These are phyloP conservation scores for Coemansia sp. DNA, from an alignment of 192 early-diverging fungal genomes.

Conservation along the genomic window DNA sequence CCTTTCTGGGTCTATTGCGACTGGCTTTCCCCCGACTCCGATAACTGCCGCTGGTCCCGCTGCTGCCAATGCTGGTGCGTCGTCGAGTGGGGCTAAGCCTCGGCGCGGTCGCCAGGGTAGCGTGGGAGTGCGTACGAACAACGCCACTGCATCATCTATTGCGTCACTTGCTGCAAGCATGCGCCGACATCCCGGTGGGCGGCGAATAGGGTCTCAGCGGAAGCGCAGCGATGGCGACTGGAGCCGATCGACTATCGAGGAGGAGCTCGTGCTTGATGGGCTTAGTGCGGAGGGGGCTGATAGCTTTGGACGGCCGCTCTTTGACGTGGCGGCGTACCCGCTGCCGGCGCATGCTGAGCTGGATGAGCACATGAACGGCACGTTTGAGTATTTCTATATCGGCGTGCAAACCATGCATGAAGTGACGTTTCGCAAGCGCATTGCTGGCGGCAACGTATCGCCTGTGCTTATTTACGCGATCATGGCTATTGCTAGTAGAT, in stretches of 20 bases:
- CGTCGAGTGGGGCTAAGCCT: constrained; percentile 2
- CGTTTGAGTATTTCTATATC: constrained; percentile 55
- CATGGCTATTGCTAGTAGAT: constrained; percentile 52
- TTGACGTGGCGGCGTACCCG: constrained; percentile 32
- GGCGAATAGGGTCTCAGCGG: background rate
- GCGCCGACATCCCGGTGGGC: background rate
- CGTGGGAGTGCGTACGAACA: background rate
- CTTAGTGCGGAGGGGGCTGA: constrained; percentile 40
- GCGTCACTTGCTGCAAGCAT: background rate
- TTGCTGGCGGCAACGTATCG: constrained; percentile 28
- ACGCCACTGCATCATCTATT: background rate
- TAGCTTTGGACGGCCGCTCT: constrained; percentile 43
- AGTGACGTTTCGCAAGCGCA: constrained; percentile 38
- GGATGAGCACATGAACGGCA: constrained; percentile 48
- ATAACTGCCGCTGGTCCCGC: constrained; percentile 4
- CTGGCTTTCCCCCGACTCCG: background rate
- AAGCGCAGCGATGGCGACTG: constrained; percentile 22
- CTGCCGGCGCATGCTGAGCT: constrained; percentile 30
- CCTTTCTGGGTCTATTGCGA: background rate
- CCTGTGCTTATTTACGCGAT: constrained; percentile 51
- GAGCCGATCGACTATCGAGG: constrained; percentile 27
- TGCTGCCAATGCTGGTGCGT: background rate
- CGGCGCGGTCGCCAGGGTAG: background rate
- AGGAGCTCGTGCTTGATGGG: constrained; percentile 41
- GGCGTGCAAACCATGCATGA: constrained; percentile 47